These are phyloP conservation scores for Phytophthora litchii DNA, from an alignment of 352 stramenopile species.

Conservation along the genomic window DNA sequence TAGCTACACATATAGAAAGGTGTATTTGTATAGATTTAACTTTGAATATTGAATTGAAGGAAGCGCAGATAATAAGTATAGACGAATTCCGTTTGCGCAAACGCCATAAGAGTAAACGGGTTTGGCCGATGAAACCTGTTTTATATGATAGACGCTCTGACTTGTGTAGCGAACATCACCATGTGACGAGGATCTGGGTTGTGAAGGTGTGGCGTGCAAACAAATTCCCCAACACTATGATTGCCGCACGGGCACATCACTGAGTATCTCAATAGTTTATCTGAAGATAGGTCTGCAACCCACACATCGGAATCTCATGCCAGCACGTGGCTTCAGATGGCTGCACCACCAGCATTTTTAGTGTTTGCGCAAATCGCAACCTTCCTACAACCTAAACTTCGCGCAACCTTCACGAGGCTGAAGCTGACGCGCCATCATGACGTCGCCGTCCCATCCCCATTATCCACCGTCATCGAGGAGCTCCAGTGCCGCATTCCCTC, in stretches of 20 bases:
- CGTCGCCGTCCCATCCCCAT: conserved; percentile 7
- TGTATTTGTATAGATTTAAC: conserved; percentile 6
- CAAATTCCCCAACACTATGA: too few relatives aligned
- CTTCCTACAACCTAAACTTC: conserved; percentile 30
- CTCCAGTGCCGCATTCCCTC: conserved; percentile 9
- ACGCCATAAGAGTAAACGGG: conserved; percentile 18
- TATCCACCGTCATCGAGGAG: conserved; percentile 4
- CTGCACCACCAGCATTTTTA: conserved; percentile 29
- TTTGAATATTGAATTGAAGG: background rate
- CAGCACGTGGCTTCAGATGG: too few relatives aligned
- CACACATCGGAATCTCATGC: too few relatives aligned
- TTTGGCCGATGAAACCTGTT: background rate
- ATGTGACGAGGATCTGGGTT: conserved; percentile 23
- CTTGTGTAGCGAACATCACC: conserved; percentile 12
- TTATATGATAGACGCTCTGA: conserved; percentile 3
- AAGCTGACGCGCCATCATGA: conserved; percentile 13
- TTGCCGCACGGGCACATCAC: too few relatives aligned
- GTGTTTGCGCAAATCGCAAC: conserved; percentile 36
- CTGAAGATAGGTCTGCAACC: too few relatives aligned
- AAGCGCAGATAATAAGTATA: background rate
- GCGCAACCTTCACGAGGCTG: conserved; percentile 3
- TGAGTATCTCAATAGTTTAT: too few relatives aligned
- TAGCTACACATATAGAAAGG: background rate
- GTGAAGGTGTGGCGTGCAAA: too few relatives aligned
- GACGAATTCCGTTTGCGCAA: conserved; percentile 28